Percentiles rank a stretch among this genome's conserved stretches.
phyloP scores from a whole-genome alignment of 371 early-diverging fungal genomes.

The Mortierella sp. region DNA sequence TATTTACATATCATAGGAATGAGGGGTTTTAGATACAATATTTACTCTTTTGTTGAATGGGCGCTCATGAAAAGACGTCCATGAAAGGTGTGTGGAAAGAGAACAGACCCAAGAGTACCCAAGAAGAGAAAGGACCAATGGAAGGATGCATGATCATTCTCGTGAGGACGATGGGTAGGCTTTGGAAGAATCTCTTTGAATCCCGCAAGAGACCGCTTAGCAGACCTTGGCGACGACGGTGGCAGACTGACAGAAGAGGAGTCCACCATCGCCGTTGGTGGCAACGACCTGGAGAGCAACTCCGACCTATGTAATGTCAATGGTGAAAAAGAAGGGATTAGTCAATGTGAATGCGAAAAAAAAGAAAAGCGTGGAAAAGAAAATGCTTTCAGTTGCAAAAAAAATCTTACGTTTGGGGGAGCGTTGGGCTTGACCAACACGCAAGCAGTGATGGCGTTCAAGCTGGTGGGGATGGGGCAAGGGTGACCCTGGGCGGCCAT shows the following conservation, averaged over 20 bases:
- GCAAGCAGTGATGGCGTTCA: conserved; percentile 41
- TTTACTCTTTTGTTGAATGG: conserved; percentile 6
- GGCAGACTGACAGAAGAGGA: conserved; percentile 49
- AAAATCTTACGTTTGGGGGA: conserved; percentile 26
- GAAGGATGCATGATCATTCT: neutral
- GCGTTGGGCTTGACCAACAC: conserved; percentile 27
- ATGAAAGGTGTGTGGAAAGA: neutral
- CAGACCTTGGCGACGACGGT: conserved; percentile 40
- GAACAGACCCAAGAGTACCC: neutral
- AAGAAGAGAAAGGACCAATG: neutral
- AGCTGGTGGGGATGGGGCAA: conserved; percentile 41
- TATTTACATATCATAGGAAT: conserved; percentile 1
- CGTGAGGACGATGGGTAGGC: neutral
- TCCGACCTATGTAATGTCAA: neutral
- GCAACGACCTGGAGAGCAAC: conserved; percentile 33
- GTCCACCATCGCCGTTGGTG: conserved; percentile 38
- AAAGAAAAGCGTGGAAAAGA: neutral
- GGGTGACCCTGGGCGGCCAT: conserved; percentile 26
- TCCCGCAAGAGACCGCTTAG: conserved; percentile 12
- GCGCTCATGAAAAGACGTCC: conserved; percentile 1
- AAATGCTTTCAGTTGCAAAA: neutral
- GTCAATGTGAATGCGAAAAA: neutral
- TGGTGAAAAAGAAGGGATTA: neutral
- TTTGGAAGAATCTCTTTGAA: neutral
- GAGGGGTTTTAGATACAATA: neutral